Evolutionary conservation across 108 stramenopile genomes (phyloP), one percentile per base, ranked within the genome.

Genomic region (Discostella stelligeroides): DNA sequence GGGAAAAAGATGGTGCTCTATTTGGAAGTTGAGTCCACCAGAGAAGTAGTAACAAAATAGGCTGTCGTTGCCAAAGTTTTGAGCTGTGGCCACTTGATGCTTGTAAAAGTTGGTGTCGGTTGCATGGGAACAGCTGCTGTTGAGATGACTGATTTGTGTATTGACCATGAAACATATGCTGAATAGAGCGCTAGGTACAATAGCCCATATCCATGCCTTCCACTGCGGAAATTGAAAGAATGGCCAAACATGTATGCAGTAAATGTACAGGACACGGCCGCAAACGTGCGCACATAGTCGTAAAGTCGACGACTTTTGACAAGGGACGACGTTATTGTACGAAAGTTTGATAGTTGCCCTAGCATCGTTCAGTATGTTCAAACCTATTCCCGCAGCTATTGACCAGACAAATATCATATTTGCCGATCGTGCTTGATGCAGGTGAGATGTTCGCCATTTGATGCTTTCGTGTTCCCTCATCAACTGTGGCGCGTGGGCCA

Each of bases 1-100:
- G 1, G 84, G 84, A 56, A 85, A 85, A 7, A 82, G 50, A 62
- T 85, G 84, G 50, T 85, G 84, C 38, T 85, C 84, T 18, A 85
- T 76, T 54, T 85, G 84, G 50, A 70, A 72, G 41, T 85, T 85
- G 30, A 85, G 49, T 4, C 84, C 84, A 17, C 84, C 84, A 11
- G 73, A 75, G 42, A 82, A 79, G 64, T 73, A 75, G 38, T 59
- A 75, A 39, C 70, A 68, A 50, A 80, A 79, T 29, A 28, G 28
- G 20, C 57, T 70, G n/a, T 43, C 77, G n/a, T 51, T 81, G 18
- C 84, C 84, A 68, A 85, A 85, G 59, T 85, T 81, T 57, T 85
- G 84, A n/a, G 84, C 76, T 7, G 84, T 85, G 38, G 70, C 28
- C 4, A 79, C 53, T 54, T 85, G 84, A 49, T 85, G 84, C 37